Base-by-base conservation (phyloP, 73 alveolate species). In the Diophrys appendiculata region DNA sequence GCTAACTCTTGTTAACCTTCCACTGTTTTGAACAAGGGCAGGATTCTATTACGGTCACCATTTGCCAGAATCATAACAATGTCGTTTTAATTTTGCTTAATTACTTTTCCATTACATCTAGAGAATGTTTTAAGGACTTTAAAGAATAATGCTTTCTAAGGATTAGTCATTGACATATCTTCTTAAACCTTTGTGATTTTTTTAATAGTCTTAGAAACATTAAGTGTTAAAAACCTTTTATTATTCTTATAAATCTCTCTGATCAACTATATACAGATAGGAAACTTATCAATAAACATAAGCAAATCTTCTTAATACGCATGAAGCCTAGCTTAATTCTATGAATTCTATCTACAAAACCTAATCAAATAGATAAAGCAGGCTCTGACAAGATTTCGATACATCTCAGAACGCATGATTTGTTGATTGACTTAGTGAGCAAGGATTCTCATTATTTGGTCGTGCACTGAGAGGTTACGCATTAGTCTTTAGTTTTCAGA, bases 321-420 rank as follows among this genome's bases (percentile, higher is more conserved):
- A 26, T 74, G 70, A 26, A 82, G 70, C 8, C 69, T 56, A 14
- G 74, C 14, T 74, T 82, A 72, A 65, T 82, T 82, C 31, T 71
- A 32, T 18, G 54, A 25, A 54, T 82, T 82, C 13, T 31, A 30
- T 73, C 91, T 60, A 34, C 65, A 81, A 60, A 74, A 82, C 67
- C 85, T 82, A 2, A 76, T 68, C 29, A 82, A 65, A 54, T 72
- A 82, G 30, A 70, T 74, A 72, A 72, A 82, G 81, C 91, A 74
- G 35, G 64, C 27, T 72, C 72, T 71, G 32, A 29, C 28, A 54
- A 55, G 28, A 26, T 74, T 56, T 22, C 26, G 22, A 30, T 54
- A 29, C 23, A 29, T 65, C 29, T 27, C 27, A 52, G 23, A 54
- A 11, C 33, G 34, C 31, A 8, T 8, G 11, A 55, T 35, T 25